Evolutionary conservation across 352 stramenopile genomes (phyloP).

Genomic region (Phytophthora multivora): DNA sequence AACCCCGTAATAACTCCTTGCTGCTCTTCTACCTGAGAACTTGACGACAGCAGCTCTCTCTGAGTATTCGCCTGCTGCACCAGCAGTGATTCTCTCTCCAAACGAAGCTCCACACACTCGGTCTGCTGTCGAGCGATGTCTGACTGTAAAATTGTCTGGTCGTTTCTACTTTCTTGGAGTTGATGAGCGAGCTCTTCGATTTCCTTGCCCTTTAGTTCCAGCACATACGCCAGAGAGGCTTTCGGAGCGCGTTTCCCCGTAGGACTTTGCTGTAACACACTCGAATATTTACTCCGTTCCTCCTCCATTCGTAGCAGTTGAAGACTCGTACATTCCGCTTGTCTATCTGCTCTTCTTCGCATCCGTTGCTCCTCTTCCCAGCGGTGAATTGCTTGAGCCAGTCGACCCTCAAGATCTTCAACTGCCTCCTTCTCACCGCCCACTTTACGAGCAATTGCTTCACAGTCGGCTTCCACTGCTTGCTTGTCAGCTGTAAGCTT

Average conservation of each 20-base stretch:
- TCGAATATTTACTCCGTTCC: constrained; percentile 51
- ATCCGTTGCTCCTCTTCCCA: constrained; percentile 60
- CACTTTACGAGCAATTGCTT: constrained; percentile 36
- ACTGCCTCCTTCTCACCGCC: constrained; percentile 56
- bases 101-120: neutral
- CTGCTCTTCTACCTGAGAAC: constrained; percentile 4
- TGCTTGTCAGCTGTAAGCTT: constrained; percentile 36
- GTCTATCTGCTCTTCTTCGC: constrained; percentile 42
- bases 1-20: constrained; percentile 23
- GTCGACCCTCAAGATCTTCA: constrained; percentile 60
- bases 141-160: constrained; percentile 4
- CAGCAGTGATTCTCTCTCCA: constrained; percentile 22
- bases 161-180: constrained; percentile 12
- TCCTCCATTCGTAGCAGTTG: constrained; percentile 63
- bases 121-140: constrained; percentile 12
- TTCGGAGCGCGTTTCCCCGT: constrained; percentile 33
- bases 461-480: constrained; percentile 28
- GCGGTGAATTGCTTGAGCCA: constrained; percentile 54
- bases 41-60: constrained; percentile 5
- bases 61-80: neutral
- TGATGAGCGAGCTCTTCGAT: constrained; percentile 26
- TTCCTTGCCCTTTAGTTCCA: constrained; percentile 65
- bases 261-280: constrained; percentile 45
- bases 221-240: constrained; percentile 40
- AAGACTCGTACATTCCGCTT: constrained; percentile 31